phyloP scores from a whole-genome alignment of 495 filamentous ascomycete genomes.

The Penicillium salamii region DNA sequence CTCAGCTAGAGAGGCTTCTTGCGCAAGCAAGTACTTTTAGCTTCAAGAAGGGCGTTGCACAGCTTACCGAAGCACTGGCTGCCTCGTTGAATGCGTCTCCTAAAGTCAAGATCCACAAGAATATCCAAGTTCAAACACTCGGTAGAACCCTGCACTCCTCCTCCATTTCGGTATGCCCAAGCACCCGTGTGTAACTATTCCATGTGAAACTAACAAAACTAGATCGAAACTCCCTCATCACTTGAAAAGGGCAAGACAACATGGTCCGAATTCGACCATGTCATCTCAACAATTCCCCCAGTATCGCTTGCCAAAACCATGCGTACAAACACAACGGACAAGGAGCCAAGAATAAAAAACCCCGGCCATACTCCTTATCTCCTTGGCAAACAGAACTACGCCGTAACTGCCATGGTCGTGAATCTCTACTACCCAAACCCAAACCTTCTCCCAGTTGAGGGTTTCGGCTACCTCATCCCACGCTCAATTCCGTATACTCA shows the following conservation, averaged over 20 bases:
- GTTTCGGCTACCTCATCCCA: conserved; percentile 91
- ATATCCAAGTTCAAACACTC: conserved; percentile 15
- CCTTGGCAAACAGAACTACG: conserved; percentile 45
- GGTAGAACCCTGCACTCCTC: not conserved
- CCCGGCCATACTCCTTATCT: conserved; percentile 10
- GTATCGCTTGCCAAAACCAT: conserved; percentile 27
- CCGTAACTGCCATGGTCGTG: conserved; percentile 84
- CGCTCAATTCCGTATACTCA: conserved; percentile 61
- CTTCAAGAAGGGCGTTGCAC: conserved; percentile 31
- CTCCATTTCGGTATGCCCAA: not conserved
- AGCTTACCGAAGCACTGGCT: conserved; percentile 32
- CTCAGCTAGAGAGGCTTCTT: conserved; percentile 6
- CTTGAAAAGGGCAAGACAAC: not conserved
- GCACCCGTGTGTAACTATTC: not conserved
- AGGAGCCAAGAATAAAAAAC: not conserved
- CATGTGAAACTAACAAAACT: not conserved
- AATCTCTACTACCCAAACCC: conserved; percentile 79
- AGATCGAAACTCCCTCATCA: not conserved
- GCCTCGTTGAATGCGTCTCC: conserved; percentile 22
- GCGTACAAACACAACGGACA: not conserved
- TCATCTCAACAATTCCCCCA: conserved; percentile 69
- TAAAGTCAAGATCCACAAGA: conserved; percentile 29
- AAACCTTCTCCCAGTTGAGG: conserved; percentile 58
- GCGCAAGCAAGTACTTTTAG: conserved; percentile 52
- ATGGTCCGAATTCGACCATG: conserved; percentile 51